These are phyloP conservation scores for Microcos paniculata DNA, from an alignment of 345 rosid genomes.

Conservation along the genomic window DNA sequence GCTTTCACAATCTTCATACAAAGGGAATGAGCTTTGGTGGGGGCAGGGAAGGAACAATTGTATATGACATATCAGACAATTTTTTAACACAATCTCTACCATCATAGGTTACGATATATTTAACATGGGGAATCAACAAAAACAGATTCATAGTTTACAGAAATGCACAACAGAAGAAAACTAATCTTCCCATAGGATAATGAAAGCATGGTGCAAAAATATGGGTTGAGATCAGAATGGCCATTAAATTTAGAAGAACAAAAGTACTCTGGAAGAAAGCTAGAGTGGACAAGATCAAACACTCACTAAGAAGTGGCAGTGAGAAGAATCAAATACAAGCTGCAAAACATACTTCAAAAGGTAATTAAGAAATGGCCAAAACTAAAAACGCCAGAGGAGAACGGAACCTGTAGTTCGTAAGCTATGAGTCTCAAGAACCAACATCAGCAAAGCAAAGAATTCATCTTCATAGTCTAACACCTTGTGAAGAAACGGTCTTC, in stretches of 20 bases:
- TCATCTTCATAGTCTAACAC: constrained; percentile 94
- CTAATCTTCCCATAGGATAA: neutral
- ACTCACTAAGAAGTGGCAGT: neutral
- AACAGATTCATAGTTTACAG: neutral
- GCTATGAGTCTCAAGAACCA: constrained; percentile 91
- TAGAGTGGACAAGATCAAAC: neutral
- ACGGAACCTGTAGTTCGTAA: constrained; percentile 84
- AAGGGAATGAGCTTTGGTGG: neutral
- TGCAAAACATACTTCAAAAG: neutral
- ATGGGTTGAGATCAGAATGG: neutral
- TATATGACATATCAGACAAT: neutral
- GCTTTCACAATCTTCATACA: neutral
- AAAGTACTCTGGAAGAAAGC: too few relatives aligned
- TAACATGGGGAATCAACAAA: neutral
- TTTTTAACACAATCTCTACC: neutral
- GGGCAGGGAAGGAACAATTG: neutral
- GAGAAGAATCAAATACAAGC: neutral
- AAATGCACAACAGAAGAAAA: neutral
- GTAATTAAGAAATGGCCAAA: neutral
- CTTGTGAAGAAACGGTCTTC: constrained; percentile 88
- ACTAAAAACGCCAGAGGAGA: neutral
- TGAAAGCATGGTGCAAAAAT: neutral
- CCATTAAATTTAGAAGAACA: neutral
- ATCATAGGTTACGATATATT: neutral
- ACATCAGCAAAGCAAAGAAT: constrained; percentile 84